Conservation (phyloP, 495 filamentous ascomycete species). For the Lepidopterella palustris region DNA sequence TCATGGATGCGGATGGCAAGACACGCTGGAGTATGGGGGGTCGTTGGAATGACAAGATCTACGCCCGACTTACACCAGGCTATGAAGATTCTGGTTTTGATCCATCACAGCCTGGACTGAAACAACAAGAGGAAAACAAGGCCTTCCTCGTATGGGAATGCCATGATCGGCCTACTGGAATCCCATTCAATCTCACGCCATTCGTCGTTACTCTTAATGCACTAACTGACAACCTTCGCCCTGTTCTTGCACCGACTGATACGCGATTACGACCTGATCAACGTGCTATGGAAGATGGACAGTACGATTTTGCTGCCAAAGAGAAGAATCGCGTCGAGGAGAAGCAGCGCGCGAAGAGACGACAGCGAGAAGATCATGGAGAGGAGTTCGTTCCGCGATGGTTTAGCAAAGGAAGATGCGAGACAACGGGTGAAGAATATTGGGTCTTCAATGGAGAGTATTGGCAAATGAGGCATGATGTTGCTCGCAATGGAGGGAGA, state of each 20-base stretch:
- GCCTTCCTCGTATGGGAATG: constrained; percentile 92
- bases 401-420: constrained; percentile 67
- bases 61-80: constrained; percentile 85
- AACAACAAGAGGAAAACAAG: constrained; percentile 47
- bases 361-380: constrained; percentile 65
- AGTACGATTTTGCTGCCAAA: constrained; percentile 83
- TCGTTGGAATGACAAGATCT: constrained; percentile 96
- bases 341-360: constrained; percentile 73
- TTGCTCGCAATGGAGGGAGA: constrained; percentile 44
- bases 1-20: constrained; percentile 64
- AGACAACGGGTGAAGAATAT: constrained; percentile 79
- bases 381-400: constrained; percentile 79
- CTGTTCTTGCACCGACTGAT: constrained; percentile 82
- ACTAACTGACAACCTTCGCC: constrained; percentile 63
- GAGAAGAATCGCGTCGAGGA: constrained; percentile 97
- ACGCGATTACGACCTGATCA: constrained; percentile 88
- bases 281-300: constrained; percentile 96
- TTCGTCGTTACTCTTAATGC: constrained; percentile 94
- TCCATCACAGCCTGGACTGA: background rate
- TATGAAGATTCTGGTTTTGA: constrained; percentile 69
- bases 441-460: constrained; percentile 87
- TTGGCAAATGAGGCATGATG: constrained; percentile 63
- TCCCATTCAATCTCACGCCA: constrained; percentile 95
- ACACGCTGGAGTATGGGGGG: constrained; percentile 85
- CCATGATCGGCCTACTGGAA: constrained; percentile 68